Evolutionary conservation across 352 stramenopile species (phyloP).

Genomic region (Pythium aquatile): DNA sequence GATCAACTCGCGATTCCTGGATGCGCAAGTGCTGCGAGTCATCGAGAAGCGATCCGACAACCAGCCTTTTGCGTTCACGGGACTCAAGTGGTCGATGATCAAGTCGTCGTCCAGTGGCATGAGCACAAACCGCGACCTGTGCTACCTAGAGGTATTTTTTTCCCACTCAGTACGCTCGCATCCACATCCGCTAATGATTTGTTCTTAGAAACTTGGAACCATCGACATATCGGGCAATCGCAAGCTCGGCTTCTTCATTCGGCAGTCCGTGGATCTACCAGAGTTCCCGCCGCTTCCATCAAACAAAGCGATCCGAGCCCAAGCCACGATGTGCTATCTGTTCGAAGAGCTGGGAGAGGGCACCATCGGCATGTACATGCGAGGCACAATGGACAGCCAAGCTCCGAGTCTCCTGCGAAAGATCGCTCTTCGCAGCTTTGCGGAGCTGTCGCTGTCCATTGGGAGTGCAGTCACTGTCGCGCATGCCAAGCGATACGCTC

Average conservation of each 20-base stretch:
- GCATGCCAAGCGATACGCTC: constrained; percentile 16
- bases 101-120: constrained; percentile 21
- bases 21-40: constrained; percentile 23
- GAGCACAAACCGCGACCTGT: constrained; percentile 21
- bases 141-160: constrained; percentile 21
- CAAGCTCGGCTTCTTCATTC: constrained; percentile 27
- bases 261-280: constrained; percentile 26
- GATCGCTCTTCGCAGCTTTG: constrained; percentile 18
- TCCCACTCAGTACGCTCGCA: too few relatives aligned
- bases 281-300: constrained; percentile 14
- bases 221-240: constrained; percentile 15
- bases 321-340: constrained; percentile 27
- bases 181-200: too few relatives aligned
- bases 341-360: constrained; percentile 23
- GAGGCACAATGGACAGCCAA: constrained; percentile 13
- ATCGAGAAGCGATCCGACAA: constrained; percentile 17
- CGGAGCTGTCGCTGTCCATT: constrained; percentile 21
- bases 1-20: constrained; percentile 22
- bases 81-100: constrained; percentile 24
- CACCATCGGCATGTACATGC: constrained; percentile 28
- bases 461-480: constrained; percentile 2
- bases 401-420: constrained; percentile 13
- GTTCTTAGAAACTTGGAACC: constrained; percentile 20
- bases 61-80: constrained; percentile 22
- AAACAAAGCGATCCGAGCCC: constrained; percentile 10